A percentile compares a stretch with the other conserved stretches of the same genome.
Evolutionary conservation across 192 early-diverging fungal genomes (phyloP).

Genomic region (Lunasporangiospora selenospora): DNA sequence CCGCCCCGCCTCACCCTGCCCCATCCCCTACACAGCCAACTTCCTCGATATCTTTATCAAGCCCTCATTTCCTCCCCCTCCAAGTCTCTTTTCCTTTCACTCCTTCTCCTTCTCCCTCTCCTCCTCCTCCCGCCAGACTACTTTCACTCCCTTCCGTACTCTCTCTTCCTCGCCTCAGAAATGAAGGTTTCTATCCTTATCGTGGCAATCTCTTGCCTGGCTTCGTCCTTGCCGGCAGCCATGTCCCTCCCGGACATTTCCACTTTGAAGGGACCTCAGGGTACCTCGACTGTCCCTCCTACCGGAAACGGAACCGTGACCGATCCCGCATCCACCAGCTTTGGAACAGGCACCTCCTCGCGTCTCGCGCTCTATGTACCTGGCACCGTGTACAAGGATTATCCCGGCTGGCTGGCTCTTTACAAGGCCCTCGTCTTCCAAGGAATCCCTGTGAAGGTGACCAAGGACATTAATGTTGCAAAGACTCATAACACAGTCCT

Average conservation of each 20-base stretch:
- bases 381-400: slow-evolving; percentile 1
- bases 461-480: slow-evolving; percentile 11
- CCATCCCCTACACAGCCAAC: too few relatives aligned
- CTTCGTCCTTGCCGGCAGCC: too few relatives aligned
- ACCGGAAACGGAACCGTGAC: slow-evolving; percentile 4
- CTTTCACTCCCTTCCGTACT: too few relatives aligned
- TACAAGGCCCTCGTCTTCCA: slow-evolving; percentile 20
- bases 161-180: too few relatives aligned
- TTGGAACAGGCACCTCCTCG: slow-evolving; percentile 8
- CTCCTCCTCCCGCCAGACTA: too few relatives aligned
- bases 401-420: slow-evolving; percentile 21
- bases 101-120: too few relatives aligned
- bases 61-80: too few relatives aligned
- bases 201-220: too few relatives aligned
- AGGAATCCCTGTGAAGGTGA: slow-evolving; percentile 18
- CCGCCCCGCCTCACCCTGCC: too few relatives aligned
- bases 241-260: slow-evolving; percentile 5
- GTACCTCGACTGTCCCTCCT: slow-evolving; percentile 2
- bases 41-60: too few relatives aligned
- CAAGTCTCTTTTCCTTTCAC: too few relatives aligned
- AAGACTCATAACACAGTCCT: slow-evolving; percentile 2
- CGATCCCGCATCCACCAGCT: slow-evolving; percentile 5
- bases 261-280: not conserved
- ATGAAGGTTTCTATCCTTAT: too few relatives aligned
- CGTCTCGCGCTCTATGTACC: slow-evolving; percentile 18